These are phyloP conservation scores for Elsinoe ampelina DNA, from an alignment of 2,329 filamentous ascomycete genomes.

Conservation along the genomic window DNA sequence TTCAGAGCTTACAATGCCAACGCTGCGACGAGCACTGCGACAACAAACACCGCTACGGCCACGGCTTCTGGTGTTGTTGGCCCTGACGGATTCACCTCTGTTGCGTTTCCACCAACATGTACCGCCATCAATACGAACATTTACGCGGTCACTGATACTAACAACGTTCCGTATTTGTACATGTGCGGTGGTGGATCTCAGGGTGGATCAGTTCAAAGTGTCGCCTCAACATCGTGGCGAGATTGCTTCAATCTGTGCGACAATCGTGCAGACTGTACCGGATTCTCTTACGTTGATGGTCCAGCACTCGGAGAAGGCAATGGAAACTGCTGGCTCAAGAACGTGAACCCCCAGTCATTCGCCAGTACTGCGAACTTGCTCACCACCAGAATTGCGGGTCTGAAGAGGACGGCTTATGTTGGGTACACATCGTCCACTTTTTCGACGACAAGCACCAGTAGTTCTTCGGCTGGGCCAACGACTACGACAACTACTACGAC, in stretches of 20 bases:
- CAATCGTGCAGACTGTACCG: constrained; percentile 17
- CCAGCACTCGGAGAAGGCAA: constrained; percentile 16
- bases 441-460: background rate
- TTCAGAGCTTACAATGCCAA: constrained; percentile 21
- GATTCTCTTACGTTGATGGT: constrained; percentile 19
- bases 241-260: constrained; percentile 22
- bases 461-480: background rate
- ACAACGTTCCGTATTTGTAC: constrained; percentile 13
- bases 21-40: constrained; percentile 15
- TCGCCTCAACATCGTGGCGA: constrained; percentile 12
- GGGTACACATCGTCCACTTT: background rate
- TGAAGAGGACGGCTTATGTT: constrained; percentile 4
- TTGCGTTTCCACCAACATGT: constrained; percentile 14
- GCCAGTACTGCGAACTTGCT: constrained; percentile 15
- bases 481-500: background rate
- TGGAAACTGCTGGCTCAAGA: constrained; percentile 18
- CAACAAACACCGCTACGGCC: constrained; percentile 15
- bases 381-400: constrained; percentile 13
- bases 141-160: constrained; percentile 13
- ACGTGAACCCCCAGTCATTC: constrained; percentile 13
- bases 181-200: constrained; percentile 17
- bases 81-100: constrained; percentile 15
- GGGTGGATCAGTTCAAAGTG: background rate
- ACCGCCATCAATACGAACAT: constrained; percentile 15
- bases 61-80: constrained; percentile 4